phyloP scores from a whole-genome alignment of 345 rosid species.

The Citrus unshiu region DNA sequence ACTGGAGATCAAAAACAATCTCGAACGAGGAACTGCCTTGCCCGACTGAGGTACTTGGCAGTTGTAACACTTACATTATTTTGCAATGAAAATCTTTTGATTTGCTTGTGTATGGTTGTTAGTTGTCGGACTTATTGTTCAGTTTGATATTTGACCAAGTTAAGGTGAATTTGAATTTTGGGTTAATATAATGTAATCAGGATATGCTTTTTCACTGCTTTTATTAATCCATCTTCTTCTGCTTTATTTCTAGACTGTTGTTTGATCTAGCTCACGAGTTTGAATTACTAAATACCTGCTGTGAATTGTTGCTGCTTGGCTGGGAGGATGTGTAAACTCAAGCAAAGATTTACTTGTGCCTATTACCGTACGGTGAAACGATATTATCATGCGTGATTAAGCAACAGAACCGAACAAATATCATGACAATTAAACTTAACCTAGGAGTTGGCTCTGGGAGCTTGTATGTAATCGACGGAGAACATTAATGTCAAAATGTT shows the following conservation, averaged over 20 bases:
- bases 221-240: neutral
- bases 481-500: no score
- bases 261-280: no score
- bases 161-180: neutral
- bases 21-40: conserved; percentile 96
- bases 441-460: no score
- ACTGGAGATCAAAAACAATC: conserved; percentile 90
- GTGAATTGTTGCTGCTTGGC: neutral
- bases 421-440: no score
- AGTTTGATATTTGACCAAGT: neutral
- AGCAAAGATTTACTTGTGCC: no score
- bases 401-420: no score
- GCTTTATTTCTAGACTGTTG: neutral
- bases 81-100: neutral
- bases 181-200: neutral
- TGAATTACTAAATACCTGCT: neutral
- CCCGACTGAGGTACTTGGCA: conserved; percentile 62
- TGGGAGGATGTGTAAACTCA: neutral
- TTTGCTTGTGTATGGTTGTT: neutral
- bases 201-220: neutral
- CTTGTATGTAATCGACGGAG: no score
- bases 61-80: neutral
- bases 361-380: no score
- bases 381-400: no score
- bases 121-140: neutral